Base-by-base conservation (phyloP, 2,329 filamentous ascomycete species). In the Ophiosphaerella herpotricha region DNA sequence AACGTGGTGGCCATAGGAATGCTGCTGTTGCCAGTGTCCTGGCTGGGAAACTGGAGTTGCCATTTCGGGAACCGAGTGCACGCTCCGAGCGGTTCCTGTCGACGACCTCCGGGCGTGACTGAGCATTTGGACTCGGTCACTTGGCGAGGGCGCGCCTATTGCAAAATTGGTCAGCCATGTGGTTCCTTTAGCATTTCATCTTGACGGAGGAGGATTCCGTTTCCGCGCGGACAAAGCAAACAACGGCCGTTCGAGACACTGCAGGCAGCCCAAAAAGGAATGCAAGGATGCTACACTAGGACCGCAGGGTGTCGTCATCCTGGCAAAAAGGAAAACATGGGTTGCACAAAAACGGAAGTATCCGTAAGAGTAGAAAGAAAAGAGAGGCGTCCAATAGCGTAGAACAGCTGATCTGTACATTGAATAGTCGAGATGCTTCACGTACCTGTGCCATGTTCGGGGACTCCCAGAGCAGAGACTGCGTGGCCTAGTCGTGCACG, bases 401-500 rank as follows among this genome's bases (percentile, higher is more conserved):
- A 54, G 60, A 67, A 66, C 58, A 54, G 57, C 39, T 61, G 54
- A 58, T 61, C 62, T 56, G 56, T 67, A 62, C 63, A 58, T 48
- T 41, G 40, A 43, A 39, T 54, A 50, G 51, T 59, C 39, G 46
- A 54, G 51, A 55, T 46, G 53, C 34, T 42, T 54, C 40, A 74
- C 72, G 55, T 71, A 74, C 72, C 70, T 68, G 61, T 58, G 49
- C 57, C 66, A 55, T 68, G 65, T 34, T 73, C 72, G 21, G 69
- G 61, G 40, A 72, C 65, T 33, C 66, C 70, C 21, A 74, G 51
- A 9, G 71, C 66, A 56, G 75, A 73, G 9, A 76, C 70, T 21
- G 75, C 73, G 50, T 78, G 76, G 31, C 70, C 74, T 41, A 84
- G 69, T 57, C 80, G 78, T 44, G 74, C 73, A 49, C 79, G 77